A percentile compares a stretch with the other conserved stretches of the same genome.
Evolutionary conservation across 176 grass and related monocot genomes (phyloP).

Genomic region (Calamus simplicifolius): DNA sequence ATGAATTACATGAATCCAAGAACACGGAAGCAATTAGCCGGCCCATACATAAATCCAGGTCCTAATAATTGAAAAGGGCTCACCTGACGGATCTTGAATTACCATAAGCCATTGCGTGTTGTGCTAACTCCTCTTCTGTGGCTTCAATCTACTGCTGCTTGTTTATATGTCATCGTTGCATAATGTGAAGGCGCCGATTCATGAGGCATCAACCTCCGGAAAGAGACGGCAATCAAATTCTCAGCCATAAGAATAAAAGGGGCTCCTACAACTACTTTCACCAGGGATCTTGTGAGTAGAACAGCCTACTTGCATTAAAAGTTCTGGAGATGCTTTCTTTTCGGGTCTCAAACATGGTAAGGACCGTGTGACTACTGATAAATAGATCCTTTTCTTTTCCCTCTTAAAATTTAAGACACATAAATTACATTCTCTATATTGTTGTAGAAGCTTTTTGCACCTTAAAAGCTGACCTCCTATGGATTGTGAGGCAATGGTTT

Average conservation of each 20-base stretch:
- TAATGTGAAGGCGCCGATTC: no score
- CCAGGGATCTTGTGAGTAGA: constrained; percentile 58
- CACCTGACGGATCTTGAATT: constrained; percentile 53
- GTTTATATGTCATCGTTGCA: neutral
- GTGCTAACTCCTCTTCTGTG: constrained; percentile 2
- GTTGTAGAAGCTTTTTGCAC: no score
- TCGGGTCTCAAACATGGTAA: neutral
- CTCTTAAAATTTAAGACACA: no score
- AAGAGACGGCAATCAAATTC: constrained; percentile 19
- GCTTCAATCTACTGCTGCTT: constrained; percentile 9
- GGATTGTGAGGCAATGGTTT: no score
- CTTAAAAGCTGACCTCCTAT: no score
- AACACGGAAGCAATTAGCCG: no score
- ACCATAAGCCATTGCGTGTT: constrained; percentile 39
- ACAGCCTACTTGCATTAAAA: constrained; percentile 16
- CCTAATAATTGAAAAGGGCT: constrained; percentile 5
- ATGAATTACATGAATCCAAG: no score
- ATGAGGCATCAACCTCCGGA: neutral
- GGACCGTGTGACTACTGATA: no score
- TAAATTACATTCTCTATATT: no score
- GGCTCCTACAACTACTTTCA: constrained; percentile 29
- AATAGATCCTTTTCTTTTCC: no score
- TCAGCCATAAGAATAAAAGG: constrained; percentile 45
- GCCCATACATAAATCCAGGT: no score
- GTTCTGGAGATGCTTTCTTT: neutral